Base-by-base conservation (phyloP, 768 basidiomycete genomes). In the Suillus clintonianus region DNA sequence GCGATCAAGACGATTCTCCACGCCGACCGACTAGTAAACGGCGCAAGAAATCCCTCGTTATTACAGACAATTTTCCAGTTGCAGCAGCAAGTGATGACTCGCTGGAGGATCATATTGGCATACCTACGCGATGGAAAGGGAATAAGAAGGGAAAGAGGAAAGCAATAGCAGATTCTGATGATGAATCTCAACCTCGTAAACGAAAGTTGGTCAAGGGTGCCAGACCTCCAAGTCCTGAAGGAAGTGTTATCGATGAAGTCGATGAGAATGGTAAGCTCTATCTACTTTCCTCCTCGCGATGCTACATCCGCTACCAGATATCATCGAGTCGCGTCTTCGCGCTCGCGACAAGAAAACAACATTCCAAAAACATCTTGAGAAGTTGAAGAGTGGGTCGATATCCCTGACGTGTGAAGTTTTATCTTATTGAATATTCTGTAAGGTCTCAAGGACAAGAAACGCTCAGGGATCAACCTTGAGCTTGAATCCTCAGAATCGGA, bases 301-400 rank as follows among this genome's bases (percentile, higher is more conserved):
- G 50, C 56, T 42, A 64, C 48, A 59, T 51, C 41, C 11, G 24
- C 61, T 24, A 39, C 8, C 64, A 92, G 89, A 79, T 59, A 89
- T 94, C 34, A 76, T 94, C 45, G 80, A 87, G 30, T 78, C 76
- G 8, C 87, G 92, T 50, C 74, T 94, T 36, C 87, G 92, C 41
- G 72, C 76, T 32, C 84, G 90, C 36, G 78, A 80, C 63, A 91
- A 85, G 74, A 80, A 82, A 72, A 83, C 87, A 15, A 65, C 74
- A 6, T 93, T 85, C 71, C 89, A 87, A 66, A 82, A 80, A 71
- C 89, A 84, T 64, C 72, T 93, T 15, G 87, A 90, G 65, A 87
- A 81, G 65, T 68, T 92, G 59, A 90, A 85, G 76, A 80, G 91
- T 94, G 32, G 37, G 63, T 34, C 15, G n/a, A 22, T 47, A 22